Evolutionary conservation across 2,329 filamentous ascomycete species (phyloP), one percentile per base, ranked within the genome.

Genomic region (Alternaria consortialis): DNA sequence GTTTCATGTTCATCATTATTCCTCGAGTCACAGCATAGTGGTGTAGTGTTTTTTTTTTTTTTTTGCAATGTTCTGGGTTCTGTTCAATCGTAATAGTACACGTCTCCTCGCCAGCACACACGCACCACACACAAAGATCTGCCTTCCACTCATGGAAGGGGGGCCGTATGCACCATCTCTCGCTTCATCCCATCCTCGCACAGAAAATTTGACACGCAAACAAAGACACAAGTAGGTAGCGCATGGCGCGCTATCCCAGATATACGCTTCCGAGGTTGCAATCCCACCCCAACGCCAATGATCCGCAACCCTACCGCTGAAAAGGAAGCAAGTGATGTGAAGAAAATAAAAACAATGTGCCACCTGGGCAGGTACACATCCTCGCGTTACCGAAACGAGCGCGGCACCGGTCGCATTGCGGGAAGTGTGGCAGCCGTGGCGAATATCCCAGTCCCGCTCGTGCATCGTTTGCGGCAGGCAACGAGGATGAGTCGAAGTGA

Each of bases 391-490:
- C 46, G 15, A 53, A 58, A 40, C 34, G 40, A 37, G 43, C 17
- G 53, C 43, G 17, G 40, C 29, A 42, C 51, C n/a, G 25, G 40
- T 37, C 31, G 42, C 50, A 58, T 44, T 54, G 36, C 47, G 51
- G 36, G 31, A 53, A 47, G 48, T 58, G 48, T 60, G 52, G 53
- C 57, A 60, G 57, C 43, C 51, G 71, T 74, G 74, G 71, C 74
- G 66, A 70, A 39, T 73, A 66, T 75, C 70, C 61, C 66, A 48
- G 57, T 42, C 32, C 64, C 68, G 71, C 58, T 70, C 56, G 43
- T 48, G 44, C 36, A 37, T 59, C 40, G 58, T 51, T 56, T 32
- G 20, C 20, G 44, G 44, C 32, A 50, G 47, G n/a, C 31, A 53
- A 53, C 60, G 56, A 59, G 63, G 40, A 65, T 55, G 57, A 66